A percentile compares a stretch with the other conserved stretches of the same genome.
Conservation (phyloP, 1,139 yeast species). For the Zhuliangozyma parablackwelliae region DNA sequence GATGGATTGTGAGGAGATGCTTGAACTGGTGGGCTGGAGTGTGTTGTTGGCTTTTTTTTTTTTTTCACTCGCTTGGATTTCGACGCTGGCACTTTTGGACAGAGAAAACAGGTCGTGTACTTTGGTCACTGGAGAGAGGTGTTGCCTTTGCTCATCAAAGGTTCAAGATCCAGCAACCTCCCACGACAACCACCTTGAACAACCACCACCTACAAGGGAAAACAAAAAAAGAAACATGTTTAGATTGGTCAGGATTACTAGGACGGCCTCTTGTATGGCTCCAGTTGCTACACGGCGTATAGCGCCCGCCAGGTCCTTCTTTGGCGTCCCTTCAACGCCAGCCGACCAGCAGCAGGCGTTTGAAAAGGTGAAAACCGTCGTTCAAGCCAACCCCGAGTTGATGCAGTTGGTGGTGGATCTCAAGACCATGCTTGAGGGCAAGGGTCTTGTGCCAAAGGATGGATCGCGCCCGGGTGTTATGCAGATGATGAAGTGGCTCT, state of each 20-base stretch:
- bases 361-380: conserved; percentile 16
- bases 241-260: neutral
- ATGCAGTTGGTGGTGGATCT: conserved; percentile 25
- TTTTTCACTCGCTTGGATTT: conserved; percentile 1
- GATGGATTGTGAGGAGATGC: too few species aligned
- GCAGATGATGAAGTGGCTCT: conserved; percentile 34
- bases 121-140: neutral
- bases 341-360: conserved; percentile 12
- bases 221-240: neutral
- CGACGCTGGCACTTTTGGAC: conserved; percentile 1
- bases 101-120: conserved; percentile 1
- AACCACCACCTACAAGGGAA: too few species aligned
- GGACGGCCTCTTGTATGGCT: neutral
- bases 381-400: conserved; percentile 27
- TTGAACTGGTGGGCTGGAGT: too few species aligned
- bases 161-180: too few species aligned
- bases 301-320: conserved; percentile 2
- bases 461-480: conserved; percentile 32
- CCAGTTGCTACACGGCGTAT: neutral
- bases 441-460: conserved; percentile 23
- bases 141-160: too few species aligned
- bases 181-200: too few species aligned
- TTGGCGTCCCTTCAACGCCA: conserved; percentile 4
- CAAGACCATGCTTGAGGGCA: conserved; percentile 26
- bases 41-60: conserved; percentile 1